These are phyloP conservation scores for Pyrenochaeta sp. DNA, from an alignment of 2,329 filamentous ascomycete genomes.

Conservation along the genomic window DNA sequence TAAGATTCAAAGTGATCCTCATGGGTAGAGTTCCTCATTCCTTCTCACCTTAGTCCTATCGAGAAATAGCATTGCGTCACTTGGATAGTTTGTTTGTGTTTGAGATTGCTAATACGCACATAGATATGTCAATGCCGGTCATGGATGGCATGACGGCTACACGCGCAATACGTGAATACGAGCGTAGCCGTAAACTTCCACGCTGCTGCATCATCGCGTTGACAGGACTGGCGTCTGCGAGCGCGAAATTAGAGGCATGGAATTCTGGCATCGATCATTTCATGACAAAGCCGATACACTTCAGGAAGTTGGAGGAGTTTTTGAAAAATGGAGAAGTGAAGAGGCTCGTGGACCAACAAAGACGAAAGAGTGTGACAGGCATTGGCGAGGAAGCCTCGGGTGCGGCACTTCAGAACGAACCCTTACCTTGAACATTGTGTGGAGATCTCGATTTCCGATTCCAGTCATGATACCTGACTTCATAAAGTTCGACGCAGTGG, in stretches of 20 bases:
- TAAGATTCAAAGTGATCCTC: slow-evolving; percentile 35
- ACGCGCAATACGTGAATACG: slow-evolving; percentile 42
- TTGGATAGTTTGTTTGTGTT: neutral
- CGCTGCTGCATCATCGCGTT: slow-evolving; percentile 35
- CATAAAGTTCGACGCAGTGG: too few species aligned
- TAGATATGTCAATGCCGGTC: slow-evolving; percentile 49
- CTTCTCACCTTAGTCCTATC: too few species aligned
- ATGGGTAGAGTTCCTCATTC: slow-evolving; percentile 36
- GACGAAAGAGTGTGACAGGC: neutral
- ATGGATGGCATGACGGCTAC: slow-evolving; percentile 49
- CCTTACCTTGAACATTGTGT: too few species aligned
- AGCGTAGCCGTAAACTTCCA: slow-evolving; percentile 23
- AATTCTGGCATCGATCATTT: slow-evolving; percentile 42
- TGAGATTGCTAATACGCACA: neutral
- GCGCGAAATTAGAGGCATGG: slow-evolving; percentile 37
- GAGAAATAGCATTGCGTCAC: too few species aligned
- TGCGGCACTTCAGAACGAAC: neutral
- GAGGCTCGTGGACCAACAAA: neutral
- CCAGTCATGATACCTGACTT: too few species aligned
- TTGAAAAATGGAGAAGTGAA: slow-evolving; percentile 17
- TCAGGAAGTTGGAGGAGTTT: slow-evolving; percentile 32
- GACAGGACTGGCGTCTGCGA: slow-evolving; percentile 39
- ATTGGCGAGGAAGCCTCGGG: neutral
- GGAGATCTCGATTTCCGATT: too few species aligned
- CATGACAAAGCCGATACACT: slow-evolving; percentile 44